Conservation (phyloP, 495 filamentous ascomycete genomes). For the Geopyxis carbonaria region DNA sequence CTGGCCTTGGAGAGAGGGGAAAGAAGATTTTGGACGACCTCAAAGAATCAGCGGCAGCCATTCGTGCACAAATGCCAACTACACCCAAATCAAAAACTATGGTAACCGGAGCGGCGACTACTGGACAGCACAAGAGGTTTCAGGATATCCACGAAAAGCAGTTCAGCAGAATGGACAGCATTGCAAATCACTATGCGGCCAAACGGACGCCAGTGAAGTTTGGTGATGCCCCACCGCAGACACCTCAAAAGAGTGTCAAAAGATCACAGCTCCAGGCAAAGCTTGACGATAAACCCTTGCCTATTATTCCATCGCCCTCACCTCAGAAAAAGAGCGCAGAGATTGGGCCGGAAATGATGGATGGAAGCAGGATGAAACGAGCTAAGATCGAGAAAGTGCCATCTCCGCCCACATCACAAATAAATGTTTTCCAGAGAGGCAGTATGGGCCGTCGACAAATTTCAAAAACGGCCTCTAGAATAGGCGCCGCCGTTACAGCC, state of each 20-base stretch:
- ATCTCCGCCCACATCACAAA: conserved; percentile 10
- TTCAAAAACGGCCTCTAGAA: not conserved
- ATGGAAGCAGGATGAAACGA: not conserved
- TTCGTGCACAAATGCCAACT: conserved; percentile 1
- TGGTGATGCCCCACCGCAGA: conserved; percentile 20
- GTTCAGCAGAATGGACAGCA: conserved; percentile 23
- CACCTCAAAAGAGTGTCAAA: conserved; percentile 19
- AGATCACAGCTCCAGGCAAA: conserved; percentile 15
- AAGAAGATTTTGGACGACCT: conserved; percentile 15
- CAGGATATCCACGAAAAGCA: conserved; percentile 15
- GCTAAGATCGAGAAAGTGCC: conserved; percentile 11
- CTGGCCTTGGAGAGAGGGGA: conserved; percentile 12
- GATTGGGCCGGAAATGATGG: conserved; percentile 5
- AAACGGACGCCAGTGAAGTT: conserved; percentile 19
- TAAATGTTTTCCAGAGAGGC: conserved; percentile 2
- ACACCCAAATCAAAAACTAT: conserved; percentile 1
- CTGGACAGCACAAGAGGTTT: conserved; percentile 14
- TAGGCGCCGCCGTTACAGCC: not conserved
- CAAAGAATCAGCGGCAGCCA: not conserved
- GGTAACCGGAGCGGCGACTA: conserved; percentile 2
- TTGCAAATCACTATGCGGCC: conserved; percentile 20
- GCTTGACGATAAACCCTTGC: conserved; percentile 12
- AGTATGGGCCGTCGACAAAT: not conserved
- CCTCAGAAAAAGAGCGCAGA: conserved; percentile 19
- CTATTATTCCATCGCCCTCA: conserved; percentile 10